Evolutionary conservation across 768 basidiomycete species (phyloP).

Genomic region (Rhizopogon vulgaris): DNA sequence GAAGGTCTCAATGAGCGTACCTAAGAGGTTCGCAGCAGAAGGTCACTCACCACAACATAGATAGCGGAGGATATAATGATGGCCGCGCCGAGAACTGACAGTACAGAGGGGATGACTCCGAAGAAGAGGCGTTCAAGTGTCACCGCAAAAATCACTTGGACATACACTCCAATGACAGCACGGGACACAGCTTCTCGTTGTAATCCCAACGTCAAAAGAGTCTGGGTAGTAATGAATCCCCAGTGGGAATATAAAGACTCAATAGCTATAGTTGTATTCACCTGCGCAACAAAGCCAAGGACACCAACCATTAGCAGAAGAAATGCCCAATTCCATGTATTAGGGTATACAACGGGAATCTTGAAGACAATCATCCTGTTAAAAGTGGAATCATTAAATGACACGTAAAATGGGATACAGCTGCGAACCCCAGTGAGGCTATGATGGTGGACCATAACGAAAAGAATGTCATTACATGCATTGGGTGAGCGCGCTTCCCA

Average conservation of each 20-base stretch:
- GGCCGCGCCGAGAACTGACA: constrained; percentile 55
- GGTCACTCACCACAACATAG: constrained; percentile 53
- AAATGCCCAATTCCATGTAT: constrained; percentile 10
- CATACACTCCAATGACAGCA: constrained; percentile 57
- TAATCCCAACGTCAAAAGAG: constrained; percentile 53
- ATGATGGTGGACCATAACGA: constrained; percentile 45
- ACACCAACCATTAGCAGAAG: constrained; percentile 12
- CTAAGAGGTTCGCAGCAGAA: too few species aligned
- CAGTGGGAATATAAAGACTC: background rate
- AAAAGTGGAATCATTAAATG: background rate
- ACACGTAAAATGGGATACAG: background rate
- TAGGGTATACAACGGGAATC: constrained; percentile 11
- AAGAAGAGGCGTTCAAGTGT: constrained; percentile 66
- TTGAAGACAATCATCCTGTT: constrained; percentile 9
- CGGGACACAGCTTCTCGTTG: constrained; percentile 60
- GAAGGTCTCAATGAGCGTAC: background rate
- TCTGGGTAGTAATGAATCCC: constrained; percentile 20
- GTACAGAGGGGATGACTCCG: constrained; percentile 45
- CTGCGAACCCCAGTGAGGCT: background rate
- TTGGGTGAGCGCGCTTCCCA: constrained; percentile 67
- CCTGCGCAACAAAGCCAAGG: constrained; percentile 12
- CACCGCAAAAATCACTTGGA: constrained; percentile 57
- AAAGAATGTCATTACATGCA: constrained; percentile 69
- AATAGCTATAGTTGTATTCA: background rate
- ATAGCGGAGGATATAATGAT: constrained; percentile 61